Evolutionary conservation across 495 filamentous ascomycete genomes (phyloP).

Genomic region (Margaritispora aquatica): DNA sequence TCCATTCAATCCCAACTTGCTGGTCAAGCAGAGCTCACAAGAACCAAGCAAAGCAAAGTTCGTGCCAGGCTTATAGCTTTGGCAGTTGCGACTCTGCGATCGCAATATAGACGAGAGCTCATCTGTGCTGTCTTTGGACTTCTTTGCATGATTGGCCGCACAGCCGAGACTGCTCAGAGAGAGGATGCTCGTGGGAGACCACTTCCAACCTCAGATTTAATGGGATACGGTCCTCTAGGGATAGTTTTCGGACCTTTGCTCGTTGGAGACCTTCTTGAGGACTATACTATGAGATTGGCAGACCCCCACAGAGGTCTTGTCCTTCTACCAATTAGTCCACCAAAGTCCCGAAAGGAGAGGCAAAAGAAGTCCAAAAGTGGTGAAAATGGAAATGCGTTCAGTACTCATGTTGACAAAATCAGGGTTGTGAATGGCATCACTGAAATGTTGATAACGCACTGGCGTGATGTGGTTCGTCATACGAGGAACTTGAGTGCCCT

Average conservation of each 20-base stretch:
- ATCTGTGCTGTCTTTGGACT: slow-evolving; percentile 64
- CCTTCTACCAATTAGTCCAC: slow-evolving; percentile 25
- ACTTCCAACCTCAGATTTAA: slow-evolving; percentile 39
- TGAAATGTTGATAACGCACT: slow-evolving; percentile 53
- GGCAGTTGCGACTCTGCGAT: slow-evolving; percentile 47
- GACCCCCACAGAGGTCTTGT: slow-evolving; percentile 28
- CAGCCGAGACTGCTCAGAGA: slow-evolving; percentile 40
- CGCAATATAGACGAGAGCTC: slow-evolving; percentile 52
- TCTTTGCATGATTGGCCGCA: slow-evolving; percentile 46
- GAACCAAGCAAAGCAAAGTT: slow-evolving; percentile 44
- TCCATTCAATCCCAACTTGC: slow-evolving; percentile 53
- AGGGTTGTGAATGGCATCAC: slow-evolving; percentile 46
- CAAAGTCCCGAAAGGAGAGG: slow-evolving; percentile 20
- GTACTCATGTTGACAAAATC: slow-evolving; percentile 25
- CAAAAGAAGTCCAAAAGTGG: slow-evolving; percentile 26
- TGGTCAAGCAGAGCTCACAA: slow-evolving; percentile 39
- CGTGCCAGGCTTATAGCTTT: slow-evolving; percentile 59
- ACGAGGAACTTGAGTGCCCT: slow-evolving; percentile 32
- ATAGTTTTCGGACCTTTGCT: slow-evolving; percentile 61
- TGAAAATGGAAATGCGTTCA: slow-evolving; percentile 21
- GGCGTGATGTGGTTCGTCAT: slow-evolving; percentile 52
- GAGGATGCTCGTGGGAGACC: slow-evolving; percentile 42
- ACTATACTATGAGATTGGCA: slow-evolving; percentile 31
- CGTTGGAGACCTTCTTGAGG: slow-evolving; percentile 47
- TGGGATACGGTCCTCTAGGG: slow-evolving; percentile 57